Conservation (phyloP, 257 asterid species). For the Henckelia pumila region DNA sequence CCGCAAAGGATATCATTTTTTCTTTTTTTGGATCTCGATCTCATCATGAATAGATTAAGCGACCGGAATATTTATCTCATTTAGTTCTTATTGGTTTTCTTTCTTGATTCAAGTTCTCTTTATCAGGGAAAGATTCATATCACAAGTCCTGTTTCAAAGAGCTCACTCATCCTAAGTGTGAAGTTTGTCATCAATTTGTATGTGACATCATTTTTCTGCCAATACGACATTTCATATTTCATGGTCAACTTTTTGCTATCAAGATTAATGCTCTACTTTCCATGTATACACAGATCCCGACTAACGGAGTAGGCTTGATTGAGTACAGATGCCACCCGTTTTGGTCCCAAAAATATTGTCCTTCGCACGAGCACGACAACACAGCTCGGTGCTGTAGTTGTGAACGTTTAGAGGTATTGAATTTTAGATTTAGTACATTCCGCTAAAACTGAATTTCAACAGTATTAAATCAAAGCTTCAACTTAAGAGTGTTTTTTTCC, state of each 20-base stretch:
- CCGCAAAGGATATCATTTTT: neutral
- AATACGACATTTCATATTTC: neutral
- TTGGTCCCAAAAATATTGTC: constrained; percentile 94
- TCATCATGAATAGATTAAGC: neutral
- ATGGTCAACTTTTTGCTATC: neutral
- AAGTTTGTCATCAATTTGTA: constrained; percentile 93
- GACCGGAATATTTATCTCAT: constrained; percentile 10
- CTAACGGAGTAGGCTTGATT: constrained; percentile 74
- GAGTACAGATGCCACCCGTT: constrained; percentile 98
- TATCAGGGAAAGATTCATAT: constrained; percentile 73
- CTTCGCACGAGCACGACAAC: constrained; percentile 79
- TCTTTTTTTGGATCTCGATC: neutral
- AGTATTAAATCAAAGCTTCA: neutral
- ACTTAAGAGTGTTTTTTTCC: neutral
- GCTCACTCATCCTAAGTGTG: constrained; percentile 93
- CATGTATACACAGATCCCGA: constrained; percentile 73
- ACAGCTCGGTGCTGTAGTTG: constrained; percentile 94
- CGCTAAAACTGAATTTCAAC: neutral
- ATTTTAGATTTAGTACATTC: constrained; percentile 3
- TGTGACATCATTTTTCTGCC: constrained; percentile 24
- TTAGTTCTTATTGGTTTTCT: constrained; percentile 44
- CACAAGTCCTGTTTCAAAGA: constrained; percentile 95
- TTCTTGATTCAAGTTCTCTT: constrained; percentile 81
- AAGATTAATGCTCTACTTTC: neutral
- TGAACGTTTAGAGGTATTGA: constrained; percentile 87